Evolutionary conservation across 495 filamentous ascomycete species (phyloP), one percentile per base, ranked within the genome.

Genomic region (Hypoxylon fragiforme): DNA sequence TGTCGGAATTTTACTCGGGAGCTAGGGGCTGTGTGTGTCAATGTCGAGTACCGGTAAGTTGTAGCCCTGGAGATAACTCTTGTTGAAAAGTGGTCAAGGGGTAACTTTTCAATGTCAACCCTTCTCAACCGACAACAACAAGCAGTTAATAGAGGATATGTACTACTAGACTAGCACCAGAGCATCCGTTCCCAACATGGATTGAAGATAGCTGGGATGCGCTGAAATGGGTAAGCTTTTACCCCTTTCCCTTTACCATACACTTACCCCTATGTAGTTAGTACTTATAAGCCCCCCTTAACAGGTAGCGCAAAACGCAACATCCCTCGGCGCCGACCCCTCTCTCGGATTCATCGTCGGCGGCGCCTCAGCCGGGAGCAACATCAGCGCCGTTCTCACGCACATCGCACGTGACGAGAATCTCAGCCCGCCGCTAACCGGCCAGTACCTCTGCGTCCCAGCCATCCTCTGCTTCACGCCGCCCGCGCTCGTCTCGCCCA

Each of bases 201-300:
- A 50, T 70, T 7, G 47, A 81, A 12, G 80, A 83, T 60, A 65
- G 71, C 35, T 79, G 71, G 68, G 78, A 81, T 62, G 72, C 71
- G 5, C 57, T 79, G 42, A 65, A 73, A 57, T 80, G 80, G 78
- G 68, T 79, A 49, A 9, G 64, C 45, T 7, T 34, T n/a, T n/a
- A n/a, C n/a, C n/a, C 43, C 46, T 14, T 14, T n/a, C 20, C 28
- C 14, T n/a, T n/a, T n/a, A n/a, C n/a, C n/a, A n/a, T n/a, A n/a
- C n/a, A n/a, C n/a, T n/a, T n/a, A n/a, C n/a, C n/a, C n/a, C n/a
- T n/a, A n/a, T n/a, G n/a, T n/a, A n/a, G n/a, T n/a, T n/a, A n/a
- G n/a, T 46, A 4, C 40, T 52, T 31, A 55, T 28, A 14, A n/a
- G 5, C 2, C n/a, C 16, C 31, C 9, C 12, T 22, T 2, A 1